Conservation (phyloP, 108 stramenopile genomes). For the Skeletonema grethae region DNA sequence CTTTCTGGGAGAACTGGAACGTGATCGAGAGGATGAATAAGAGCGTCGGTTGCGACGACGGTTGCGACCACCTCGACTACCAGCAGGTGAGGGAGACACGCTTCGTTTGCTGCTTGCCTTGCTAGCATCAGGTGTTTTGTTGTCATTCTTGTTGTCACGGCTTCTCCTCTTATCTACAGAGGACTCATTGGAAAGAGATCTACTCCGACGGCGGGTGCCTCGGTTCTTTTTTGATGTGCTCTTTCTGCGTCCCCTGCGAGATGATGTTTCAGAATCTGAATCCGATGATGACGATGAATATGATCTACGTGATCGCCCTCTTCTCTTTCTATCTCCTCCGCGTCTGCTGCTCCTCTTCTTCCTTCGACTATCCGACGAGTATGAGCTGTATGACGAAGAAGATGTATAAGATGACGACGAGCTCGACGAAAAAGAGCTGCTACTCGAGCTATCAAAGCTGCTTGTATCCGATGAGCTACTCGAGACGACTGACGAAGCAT, state of each 20-base stretch:
- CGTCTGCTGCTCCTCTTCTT: slow-evolving; percentile 31
- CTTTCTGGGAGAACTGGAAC: neutral
- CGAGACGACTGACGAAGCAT: slow-evolving; percentile 40
- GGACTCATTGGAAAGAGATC: slow-evolving; percentile 2
- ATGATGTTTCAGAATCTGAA: slow-evolving; percentile 13
- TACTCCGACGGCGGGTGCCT: neutral
- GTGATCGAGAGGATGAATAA: slow-evolving; percentile 20
- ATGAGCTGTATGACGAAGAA: slow-evolving; percentile 55
- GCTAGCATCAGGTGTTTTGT: slow-evolving; percentile 11
- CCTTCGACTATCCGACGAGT: slow-evolving; percentile 36
- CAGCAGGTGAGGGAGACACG: slow-evolving; percentile 15
- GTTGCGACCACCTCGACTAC: slow-evolving; percentile 7
- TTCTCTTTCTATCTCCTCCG: slow-evolving; percentile 20
- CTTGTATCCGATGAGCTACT: slow-evolving; percentile 59
- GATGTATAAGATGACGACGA: slow-evolving; percentile 50
- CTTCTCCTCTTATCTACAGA: slow-evolving; percentile 10
- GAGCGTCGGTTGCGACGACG: slow-evolving; percentile 1
- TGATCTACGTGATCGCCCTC: slow-evolving; percentile 14
- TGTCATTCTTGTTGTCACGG: neutral
- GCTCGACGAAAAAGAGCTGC: slow-evolving; percentile 39
- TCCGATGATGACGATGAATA: slow-evolving; percentile 36
- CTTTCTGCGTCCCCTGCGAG: slow-evolving; percentile 13
- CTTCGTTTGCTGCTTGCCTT: slow-evolving; percentile 8
- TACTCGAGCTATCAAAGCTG: slow-evolving; percentile 53
- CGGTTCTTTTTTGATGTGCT: slow-evolving; percentile 18